Base-by-base conservation (phyloP, 352 stramenopile genomes). In the Globisporangium polare region DNA sequence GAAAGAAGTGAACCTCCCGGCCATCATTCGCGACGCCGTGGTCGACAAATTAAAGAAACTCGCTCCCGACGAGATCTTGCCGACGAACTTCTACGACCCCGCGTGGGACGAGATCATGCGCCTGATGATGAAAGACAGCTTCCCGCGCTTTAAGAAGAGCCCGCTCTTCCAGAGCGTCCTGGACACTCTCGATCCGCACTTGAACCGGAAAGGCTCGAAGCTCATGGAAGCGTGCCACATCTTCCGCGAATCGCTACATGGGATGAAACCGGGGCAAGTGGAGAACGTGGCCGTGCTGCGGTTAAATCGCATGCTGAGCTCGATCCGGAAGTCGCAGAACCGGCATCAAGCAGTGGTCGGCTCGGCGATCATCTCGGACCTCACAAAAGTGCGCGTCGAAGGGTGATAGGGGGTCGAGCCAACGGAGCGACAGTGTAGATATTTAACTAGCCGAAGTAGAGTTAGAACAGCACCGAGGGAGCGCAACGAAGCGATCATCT, bases 91-190 rank as follows among this genome's bases (percentile, higher is more conserved):
- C 41, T 91, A 86, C 29, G 76, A 90, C 43, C 59, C 70, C 0
- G 74, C 83, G 3, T 82, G 72, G 49, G 72, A 90, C 35, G 81
- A 93, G 71, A 93, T 93, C 67, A 90, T 86, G 78, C 69, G 68
- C n/a, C 66, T 92, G 26, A 90, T 92, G 80, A 85, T 68, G 33
- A 89, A 90, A 58, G 82, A 93, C 68, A 90, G 78, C 35, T 92
- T 93, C 53, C 80, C 78, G 10, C 80, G 80, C 8, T 93, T 92
- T 71, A 91, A 93, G 62, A 89, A 88, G 62, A 88, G 77, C 58
- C 59, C 72, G 1, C 57, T 78, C 27, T 92, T 93, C 68, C 73
- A 88, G 61, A 79, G 64, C 31, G 68, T 92, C 8, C 63, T 93
- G 15, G 74, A 90, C 31, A 72, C 69, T 6, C 67, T 93, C 33